These are phyloP conservation scores for Lepraria neglecta DNA, from an alignment of 495 filamentous ascomycete species.

Conservation along the genomic window DNA sequence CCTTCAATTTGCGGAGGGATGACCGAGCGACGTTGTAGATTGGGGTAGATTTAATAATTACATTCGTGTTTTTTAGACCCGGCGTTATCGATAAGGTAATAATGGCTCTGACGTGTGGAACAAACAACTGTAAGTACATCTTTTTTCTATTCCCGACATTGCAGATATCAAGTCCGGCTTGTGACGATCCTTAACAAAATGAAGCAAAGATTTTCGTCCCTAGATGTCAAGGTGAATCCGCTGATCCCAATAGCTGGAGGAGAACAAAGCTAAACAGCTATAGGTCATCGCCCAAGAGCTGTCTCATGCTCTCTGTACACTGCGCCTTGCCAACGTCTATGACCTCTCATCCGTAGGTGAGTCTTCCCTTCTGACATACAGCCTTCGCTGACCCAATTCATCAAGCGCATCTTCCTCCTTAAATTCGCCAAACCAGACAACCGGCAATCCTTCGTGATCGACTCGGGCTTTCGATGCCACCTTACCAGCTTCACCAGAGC, in stretches of 20 bases:
- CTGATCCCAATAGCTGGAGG: background rate
- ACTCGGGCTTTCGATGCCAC: slow-evolving; percentile 94
- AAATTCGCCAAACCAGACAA: slow-evolving; percentile 82
- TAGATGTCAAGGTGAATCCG: slow-evolving; percentile 69
- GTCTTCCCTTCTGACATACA: background rate
- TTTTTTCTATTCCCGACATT: background rate
- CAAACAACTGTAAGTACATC: no score
- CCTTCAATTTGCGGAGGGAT: background rate
- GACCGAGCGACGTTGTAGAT: no score
- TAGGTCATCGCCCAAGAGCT: slow-evolving; percentile 94
- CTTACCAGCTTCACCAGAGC: slow-evolving; percentile 81
- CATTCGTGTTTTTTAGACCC: background rate
- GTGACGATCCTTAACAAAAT: slow-evolving; percentile 40
- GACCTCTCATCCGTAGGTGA: slow-evolving; percentile 71
- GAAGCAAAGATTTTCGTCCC: slow-evolving; percentile 96
- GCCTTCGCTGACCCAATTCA: background rate
- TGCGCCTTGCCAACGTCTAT: slow-evolving; percentile 89
- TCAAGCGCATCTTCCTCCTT: slow-evolving; percentile 81
- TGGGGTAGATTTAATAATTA: slow-evolving; percentile 1
- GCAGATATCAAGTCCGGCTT: no score
- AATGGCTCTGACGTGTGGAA: background rate
- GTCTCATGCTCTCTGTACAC: slow-evolving; percentile 59
- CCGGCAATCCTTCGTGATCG: slow-evolving; percentile 81
- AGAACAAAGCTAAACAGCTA: slow-evolving; percentile 9
- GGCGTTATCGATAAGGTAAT: slow-evolving; percentile 5